These are phyloP conservation scores for Staphylotrichum tortipilum DNA, from an alignment of 495 filamentous ascomycete species.

Conservation along the genomic window DNA sequence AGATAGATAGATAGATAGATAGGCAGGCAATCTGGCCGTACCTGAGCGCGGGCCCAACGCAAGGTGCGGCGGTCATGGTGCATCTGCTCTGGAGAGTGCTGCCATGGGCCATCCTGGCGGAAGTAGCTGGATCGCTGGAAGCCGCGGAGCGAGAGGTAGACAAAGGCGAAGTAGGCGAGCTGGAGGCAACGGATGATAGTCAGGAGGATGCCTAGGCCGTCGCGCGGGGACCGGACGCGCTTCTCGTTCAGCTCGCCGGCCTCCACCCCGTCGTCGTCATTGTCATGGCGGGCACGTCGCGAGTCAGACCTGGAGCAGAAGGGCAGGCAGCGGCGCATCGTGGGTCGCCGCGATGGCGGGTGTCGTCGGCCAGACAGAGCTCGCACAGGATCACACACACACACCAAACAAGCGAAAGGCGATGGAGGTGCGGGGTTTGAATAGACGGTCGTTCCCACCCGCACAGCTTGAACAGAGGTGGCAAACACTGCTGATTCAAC, in stretches of 20 bases:
- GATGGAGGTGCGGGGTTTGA: no score
- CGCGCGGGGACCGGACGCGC: constrained; percentile 44
- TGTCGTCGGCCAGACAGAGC: neutral
- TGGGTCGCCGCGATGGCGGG: neutral
- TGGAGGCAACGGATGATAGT: constrained; percentile 9
- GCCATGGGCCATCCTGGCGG: constrained; percentile 5
- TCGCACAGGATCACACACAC: no score
- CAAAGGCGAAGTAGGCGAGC: constrained; percentile 5
- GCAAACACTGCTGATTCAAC: no score
- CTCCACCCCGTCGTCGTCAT: neutral
- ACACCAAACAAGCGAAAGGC: no score
- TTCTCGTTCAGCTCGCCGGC: constrained; percentile 45
- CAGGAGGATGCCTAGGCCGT: constrained; percentile 6
- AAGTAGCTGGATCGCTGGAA: constrained; percentile 7
- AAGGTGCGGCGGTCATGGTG: neutral
- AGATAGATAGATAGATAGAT: no score
- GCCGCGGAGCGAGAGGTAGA: constrained; percentile 2
- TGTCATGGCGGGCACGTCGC: neutral
- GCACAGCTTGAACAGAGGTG: no score
- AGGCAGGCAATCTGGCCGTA: neutral
- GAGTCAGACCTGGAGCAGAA: neutral
- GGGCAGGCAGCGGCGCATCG: constrained; percentile 1
- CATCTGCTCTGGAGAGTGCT: neutral
- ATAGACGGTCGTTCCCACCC: no score
- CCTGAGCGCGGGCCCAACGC: constrained; percentile 7